Conservation (phyloP, 2,329 filamentous ascomycete species). For the Pseudopithomyces chartarum region DNA sequence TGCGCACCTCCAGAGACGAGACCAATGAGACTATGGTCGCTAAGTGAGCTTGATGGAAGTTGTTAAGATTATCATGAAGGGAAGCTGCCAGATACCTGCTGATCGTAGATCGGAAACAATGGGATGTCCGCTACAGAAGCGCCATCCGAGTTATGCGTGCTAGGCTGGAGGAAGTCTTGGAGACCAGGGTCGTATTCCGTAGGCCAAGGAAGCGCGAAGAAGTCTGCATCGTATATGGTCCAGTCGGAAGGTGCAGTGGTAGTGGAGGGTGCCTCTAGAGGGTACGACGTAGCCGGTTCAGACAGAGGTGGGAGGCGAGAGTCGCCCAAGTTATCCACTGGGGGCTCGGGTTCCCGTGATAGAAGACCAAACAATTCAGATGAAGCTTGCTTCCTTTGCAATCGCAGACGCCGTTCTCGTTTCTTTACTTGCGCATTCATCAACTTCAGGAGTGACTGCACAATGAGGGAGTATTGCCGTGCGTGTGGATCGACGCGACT, state of each 20-base stretch:
- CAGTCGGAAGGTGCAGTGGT: slow-evolving; percentile 26
- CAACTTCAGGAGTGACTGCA: slow-evolving; percentile 30
- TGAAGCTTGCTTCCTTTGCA: slow-evolving; percentile 34
- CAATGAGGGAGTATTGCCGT: slow-evolving; percentile 34
- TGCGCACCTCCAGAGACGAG: slow-evolving; percentile 58
- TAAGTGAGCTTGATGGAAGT: not conserved
- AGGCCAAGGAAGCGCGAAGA: slow-evolving; percentile 36
- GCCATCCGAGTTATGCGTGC: slow-evolving; percentile 33
- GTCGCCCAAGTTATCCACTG: not conserved
- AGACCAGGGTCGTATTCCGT: slow-evolving; percentile 38
- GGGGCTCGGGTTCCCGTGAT: slow-evolving; percentile 12
- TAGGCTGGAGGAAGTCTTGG: slow-evolving; percentile 38
- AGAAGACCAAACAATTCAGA: slow-evolving; percentile 36
- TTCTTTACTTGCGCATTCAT: slow-evolving; percentile 31
- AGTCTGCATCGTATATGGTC: slow-evolving; percentile 40
- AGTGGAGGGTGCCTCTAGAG: slow-evolving; percentile 9
- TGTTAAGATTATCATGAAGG: slow-evolving; percentile 10
- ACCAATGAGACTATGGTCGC: slow-evolving; percentile 49
- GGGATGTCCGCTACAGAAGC: slow-evolving; percentile 38
- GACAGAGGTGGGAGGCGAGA: not conserved
- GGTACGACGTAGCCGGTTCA: slow-evolving; percentile 3
- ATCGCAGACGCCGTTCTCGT: slow-evolving; percentile 26
- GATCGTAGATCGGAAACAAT: slow-evolving; percentile 37
- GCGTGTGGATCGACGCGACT: slow-evolving; percentile 34
- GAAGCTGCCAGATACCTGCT: slow-evolving; percentile 19